A percentile compares a stretch with the other conserved stretches of the same genome.
Evolutionary conservation across 2,329 filamentous ascomycete species (phyloP).

Genomic region (Fusarium nanum): DNA sequence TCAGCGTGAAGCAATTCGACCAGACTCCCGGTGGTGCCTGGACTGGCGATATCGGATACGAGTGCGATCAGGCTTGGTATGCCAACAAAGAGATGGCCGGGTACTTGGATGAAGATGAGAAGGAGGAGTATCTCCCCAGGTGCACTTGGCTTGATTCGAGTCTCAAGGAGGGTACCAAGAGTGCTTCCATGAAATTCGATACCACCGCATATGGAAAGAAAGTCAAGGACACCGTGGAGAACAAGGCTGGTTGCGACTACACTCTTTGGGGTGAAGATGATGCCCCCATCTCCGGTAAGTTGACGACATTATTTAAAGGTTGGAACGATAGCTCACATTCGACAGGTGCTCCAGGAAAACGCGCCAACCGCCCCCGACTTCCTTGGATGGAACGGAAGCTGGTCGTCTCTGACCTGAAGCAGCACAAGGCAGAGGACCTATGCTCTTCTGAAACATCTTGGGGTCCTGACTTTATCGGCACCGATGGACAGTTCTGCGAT

Average conservation of each 20-base stretch:
- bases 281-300: accelerated
- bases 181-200: not conserved
- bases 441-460: not conserved
- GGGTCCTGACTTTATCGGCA: not conserved
- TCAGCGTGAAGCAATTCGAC: not conserved
- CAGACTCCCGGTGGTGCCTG: not conserved
- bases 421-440: not conserved
- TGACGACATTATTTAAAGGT: accelerated
- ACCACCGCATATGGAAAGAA: not conserved
- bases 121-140: accelerated
- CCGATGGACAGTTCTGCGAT: not conserved
- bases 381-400: not conserved
- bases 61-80: not conserved
- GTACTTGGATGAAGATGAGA: not conserved
- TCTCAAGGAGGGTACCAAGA: not conserved
- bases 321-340: accelerated
- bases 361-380: not conserved
- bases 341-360: not conserved
- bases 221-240: not conserved
- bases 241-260: not conserved
- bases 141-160: not conserved
- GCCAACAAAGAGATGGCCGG: not conserved
- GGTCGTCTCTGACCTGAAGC: accelerated
- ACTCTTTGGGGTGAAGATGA: not conserved
- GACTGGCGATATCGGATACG: not conserved